Conservation (phyloP, 179 eudicot species). For the Gypsophila paniculata region DNA sequence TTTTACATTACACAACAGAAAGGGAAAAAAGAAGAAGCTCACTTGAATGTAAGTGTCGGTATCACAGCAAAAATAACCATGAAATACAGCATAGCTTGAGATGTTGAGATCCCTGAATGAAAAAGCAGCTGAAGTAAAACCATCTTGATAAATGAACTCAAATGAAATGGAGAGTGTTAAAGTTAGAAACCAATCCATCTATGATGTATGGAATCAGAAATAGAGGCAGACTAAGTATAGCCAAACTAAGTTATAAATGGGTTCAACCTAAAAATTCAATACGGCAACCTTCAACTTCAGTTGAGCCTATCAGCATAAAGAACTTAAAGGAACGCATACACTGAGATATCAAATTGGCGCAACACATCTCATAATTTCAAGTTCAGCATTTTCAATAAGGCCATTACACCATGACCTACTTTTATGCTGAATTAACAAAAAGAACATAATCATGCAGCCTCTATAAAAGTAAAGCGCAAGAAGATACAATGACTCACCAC, state of each 20-base stretch:
- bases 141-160: constrained; percentile 6
- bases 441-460: background rate
- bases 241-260: background rate
- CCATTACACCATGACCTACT: background rate
- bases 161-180: background rate
- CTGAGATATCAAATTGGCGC: background rate
- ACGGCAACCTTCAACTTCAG: constrained; percentile 4
- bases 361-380: background rate
- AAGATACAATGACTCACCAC: constrained; percentile 37
- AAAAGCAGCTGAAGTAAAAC: background rate
- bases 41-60: constrained; percentile 85
- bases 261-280: background rate
- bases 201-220: background rate
- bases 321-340: background rate
- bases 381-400: background rate
- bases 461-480: background rate
- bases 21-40: constrained; percentile 33
- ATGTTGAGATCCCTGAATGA: constrained; percentile 61
- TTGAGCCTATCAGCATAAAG: background rate
- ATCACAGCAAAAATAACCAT: constrained; percentile 77
- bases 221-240: background rate
- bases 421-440: background rate
- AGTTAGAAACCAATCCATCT: background rate
- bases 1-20: constrained; percentile 10
- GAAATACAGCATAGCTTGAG: constrained; percentile 46